Percentiles rank a stretch among this genome's conserved stretches.
phyloP scores from a whole-genome alignment of 2,329 filamentous ascomycete genomes.

The Stagonosporopsis chrysanthemi region DNA sequence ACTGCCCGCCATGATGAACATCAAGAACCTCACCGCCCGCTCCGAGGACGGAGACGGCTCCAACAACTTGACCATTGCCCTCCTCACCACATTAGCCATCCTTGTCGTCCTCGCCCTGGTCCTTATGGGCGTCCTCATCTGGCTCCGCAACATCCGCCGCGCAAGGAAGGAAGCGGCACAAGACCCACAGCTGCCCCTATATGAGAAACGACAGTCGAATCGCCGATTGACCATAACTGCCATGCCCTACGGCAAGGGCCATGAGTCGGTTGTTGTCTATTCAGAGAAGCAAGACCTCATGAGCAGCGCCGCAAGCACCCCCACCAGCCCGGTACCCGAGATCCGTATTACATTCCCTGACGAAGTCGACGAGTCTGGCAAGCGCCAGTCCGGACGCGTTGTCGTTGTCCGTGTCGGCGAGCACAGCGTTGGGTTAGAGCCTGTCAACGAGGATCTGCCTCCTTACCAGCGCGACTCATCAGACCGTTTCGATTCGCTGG shows the following conservation, averaged over 20 bases:
- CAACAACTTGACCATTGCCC: slow-evolving; percentile 71
- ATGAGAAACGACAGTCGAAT: slow-evolving; percentile 65
- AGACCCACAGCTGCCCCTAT: slow-evolving; percentile 67
- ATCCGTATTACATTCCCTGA: slow-evolving; percentile 98
- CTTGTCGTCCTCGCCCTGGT: slow-evolving; percentile 76
- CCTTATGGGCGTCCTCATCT: slow-evolving; percentile 71
- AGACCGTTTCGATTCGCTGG: slow-evolving; percentile 87
- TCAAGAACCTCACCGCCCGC: slow-evolving; percentile 61
- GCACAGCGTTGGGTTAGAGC: slow-evolving; percentile 86
- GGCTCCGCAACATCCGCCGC: slow-evolving; percentile 73
- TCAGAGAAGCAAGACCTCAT: slow-evolving; percentile 82
- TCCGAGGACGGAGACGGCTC: slow-evolving; percentile 58
- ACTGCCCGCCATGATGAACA: slow-evolving; percentile 49
- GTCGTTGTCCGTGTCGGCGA: slow-evolving; percentile 93
- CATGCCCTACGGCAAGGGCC: slow-evolving; percentile 54
- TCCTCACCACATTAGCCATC: slow-evolving; percentile 80
- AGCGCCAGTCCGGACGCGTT: slow-evolving; percentile 82
- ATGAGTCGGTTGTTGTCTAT: slow-evolving; percentile 77
- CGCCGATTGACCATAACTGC: slow-evolving; percentile 65
- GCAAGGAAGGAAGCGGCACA: slow-evolving; percentile 55
- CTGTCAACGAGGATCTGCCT: slow-evolving; percentile 79
- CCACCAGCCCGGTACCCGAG: slow-evolving; percentile 83
- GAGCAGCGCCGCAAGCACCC: slow-evolving; percentile 75
- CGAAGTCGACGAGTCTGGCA: slow-evolving; percentile 85
- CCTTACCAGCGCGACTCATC: slow-evolving; percentile 85